Evolutionary conservation across 2,329 filamentous ascomycete genomes (phyloP).

Genomic region (Trichophaea hybrida): DNA sequence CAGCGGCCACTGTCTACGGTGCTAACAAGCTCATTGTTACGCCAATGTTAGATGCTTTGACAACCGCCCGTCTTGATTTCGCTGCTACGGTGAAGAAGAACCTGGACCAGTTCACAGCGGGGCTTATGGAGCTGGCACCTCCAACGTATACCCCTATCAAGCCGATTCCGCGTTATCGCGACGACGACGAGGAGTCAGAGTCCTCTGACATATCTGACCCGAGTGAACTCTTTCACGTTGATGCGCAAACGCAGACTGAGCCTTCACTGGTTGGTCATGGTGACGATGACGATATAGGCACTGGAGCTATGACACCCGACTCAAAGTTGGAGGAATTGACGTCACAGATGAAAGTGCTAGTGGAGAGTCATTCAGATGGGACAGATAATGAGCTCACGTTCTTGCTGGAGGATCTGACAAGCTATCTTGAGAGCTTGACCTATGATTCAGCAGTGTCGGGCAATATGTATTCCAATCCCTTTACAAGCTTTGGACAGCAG

Average conservation of each 20-base stretch:
- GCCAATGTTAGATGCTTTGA: conserved; percentile 42
- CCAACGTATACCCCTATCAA: conserved; percentile 37
- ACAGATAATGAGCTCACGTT: conserved; percentile 27
- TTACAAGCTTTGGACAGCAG: conserved; percentile 34
- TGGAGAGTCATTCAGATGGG: conserved; percentile 26
- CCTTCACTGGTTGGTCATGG: conserved; percentile 34
- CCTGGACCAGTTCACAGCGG: conserved; percentile 38
- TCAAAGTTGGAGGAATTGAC: conserved; percentile 25
- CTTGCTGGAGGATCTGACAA: conserved; percentile 40
- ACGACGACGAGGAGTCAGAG: conserved; percentile 30
- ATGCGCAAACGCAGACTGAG: conserved; percentile 65
- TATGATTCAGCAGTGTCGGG: conserved; percentile 33
- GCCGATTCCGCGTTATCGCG: neutral
- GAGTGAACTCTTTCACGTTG: conserved; percentile 66
- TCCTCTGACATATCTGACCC: conserved; percentile 43
- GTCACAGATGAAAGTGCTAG: conserved; percentile 23
- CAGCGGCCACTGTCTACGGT: conserved; percentile 54
- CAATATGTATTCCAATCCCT: conserved; percentile 30
- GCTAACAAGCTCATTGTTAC: conserved; percentile 53
- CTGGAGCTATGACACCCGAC: conserved; percentile 18
- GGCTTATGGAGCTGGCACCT: conserved; percentile 45
- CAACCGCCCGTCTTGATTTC: conserved; percentile 41
- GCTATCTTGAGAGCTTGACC: conserved; percentile 50
- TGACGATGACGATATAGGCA: conserved; percentile 22
- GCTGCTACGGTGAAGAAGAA: conserved; percentile 37